Evolutionary conservation across 192 early-diverging fungal genomes (phyloP), one percentile per base, ranked within the genome.

Genomic region (Backusella parvicylindrica): DNA sequence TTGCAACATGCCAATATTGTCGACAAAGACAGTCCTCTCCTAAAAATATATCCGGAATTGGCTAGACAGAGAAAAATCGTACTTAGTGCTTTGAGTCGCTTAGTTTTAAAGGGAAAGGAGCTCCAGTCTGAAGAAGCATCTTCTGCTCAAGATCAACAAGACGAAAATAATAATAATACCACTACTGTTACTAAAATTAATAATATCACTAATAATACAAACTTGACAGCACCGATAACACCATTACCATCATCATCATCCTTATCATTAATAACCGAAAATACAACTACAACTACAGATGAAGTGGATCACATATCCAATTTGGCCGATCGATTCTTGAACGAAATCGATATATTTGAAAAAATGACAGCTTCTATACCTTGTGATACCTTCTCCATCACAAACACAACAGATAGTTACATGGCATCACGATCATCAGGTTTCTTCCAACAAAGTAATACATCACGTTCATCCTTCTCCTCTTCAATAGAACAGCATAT

Each of bases 31-130:
- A 75, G 73, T 26, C 74, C 77, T 49, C 67, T 82, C 23, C 43
- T 82, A 21, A 71, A 71, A 30, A 56, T 41, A 23, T 76, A 50
- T 71, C 81, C 81, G 1, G 81, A 78, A 64, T 40, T 82, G 26
- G 77, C 74, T 2, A 43, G 73, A 13, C 81, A 82, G 40, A 40
- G 81, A 21, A 78, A 75, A 65, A 47, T 47, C 2, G 77, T 82
- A 2, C 63, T 78, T 6, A 69, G 60, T 38, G 64, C 71, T 8
- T 56, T 82, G 37, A 75, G 81, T 40, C 60, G 71, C 4, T 40
- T 82, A 4, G 75, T 82, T 6, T 23, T 82, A 33, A 80, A 76
- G 56, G 77, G 77, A 35, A 73, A 73, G 26, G 70, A 72, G 16
- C 36, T 70, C 13, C 68, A 68, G 13, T 68, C 66, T 21, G 53